Percentiles rank a stretch among this genome's conserved stretches.
Conservation (phyloP, 306 rosid species). For the Purshia tridentata region DNA sequence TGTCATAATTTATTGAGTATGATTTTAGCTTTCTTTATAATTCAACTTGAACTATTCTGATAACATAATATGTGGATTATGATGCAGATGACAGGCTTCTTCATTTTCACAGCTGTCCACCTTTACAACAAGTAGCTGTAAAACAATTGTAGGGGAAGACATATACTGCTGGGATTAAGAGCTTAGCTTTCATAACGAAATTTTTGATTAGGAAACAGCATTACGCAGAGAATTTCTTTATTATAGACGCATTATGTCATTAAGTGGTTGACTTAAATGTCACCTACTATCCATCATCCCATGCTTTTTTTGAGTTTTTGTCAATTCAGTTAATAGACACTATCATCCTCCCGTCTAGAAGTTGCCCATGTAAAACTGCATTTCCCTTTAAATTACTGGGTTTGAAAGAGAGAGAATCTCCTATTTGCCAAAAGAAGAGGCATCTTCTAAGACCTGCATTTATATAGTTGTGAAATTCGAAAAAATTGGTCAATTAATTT, state of each 20-base stretch:
- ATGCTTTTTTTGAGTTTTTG: not conserved
- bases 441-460: no score
- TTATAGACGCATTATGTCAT: constrained; percentile 10
- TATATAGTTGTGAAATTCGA: no score
- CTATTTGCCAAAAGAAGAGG: no score
- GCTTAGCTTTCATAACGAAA: constrained; percentile 26
- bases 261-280: not conserved
- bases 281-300: not conserved
- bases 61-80: constrained; percentile 16
- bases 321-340: not conserved
- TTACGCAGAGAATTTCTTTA: constrained; percentile 24
- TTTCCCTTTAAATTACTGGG: not conserved
- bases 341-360: not conserved
- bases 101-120: constrained; percentile 72
- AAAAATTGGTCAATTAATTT: no score
- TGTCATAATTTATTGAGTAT: not conserved
- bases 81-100: constrained; percentile 96
- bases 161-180: constrained; percentile 23
- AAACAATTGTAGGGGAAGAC: constrained; percentile 19
- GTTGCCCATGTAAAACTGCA: not conserved
- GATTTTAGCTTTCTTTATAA: not conserved
- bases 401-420: no score
- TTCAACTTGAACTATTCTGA: constrained; percentile 1
- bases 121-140: constrained; percentile 72
- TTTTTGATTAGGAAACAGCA: constrained; percentile 47